A percentile compares a stretch with the other conserved stretches of the same genome.
Evolutionary conservation across 805 yeast genomes (phyloP).

Genomic region (Tetrapisispora taiwanensis): DNA sequence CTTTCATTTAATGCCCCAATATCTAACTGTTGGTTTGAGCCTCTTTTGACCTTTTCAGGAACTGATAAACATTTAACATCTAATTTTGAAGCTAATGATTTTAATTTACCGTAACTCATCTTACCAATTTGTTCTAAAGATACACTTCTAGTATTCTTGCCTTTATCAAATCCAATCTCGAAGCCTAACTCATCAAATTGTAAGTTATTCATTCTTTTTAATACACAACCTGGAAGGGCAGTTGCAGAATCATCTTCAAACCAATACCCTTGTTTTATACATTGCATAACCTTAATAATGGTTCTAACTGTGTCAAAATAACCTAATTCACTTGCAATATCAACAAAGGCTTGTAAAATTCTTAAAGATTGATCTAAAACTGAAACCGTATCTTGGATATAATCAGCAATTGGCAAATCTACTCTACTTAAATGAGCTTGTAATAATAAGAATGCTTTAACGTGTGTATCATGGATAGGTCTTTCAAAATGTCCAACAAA

Average conservation of each 20-base stretch:
- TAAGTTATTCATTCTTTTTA: slow-evolving; percentile 23
- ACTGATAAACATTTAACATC: slow-evolving; percentile 30
- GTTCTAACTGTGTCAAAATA: slow-evolving; percentile 50
- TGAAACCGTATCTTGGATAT: slow-evolving; percentile 84
- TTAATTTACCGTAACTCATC: slow-evolving; percentile 28
- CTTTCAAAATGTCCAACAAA: slow-evolving; percentile 45
- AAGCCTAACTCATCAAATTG: slow-evolving; percentile 18
- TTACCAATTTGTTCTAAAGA: slow-evolving; percentile 36
- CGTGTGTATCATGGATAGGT: slow-evolving; percentile 74
- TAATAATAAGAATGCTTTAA: slow-evolving; percentile 66
- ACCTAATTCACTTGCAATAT: slow-evolving; percentile 79
- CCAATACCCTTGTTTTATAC: slow-evolving; percentile 85
- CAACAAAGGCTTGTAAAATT: slow-evolving; percentile 85
- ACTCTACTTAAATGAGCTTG: slow-evolving; percentile 78
- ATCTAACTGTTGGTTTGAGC: neutral
- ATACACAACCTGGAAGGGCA: slow-evolving; percentile 30
- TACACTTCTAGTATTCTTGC: slow-evolving; percentile 9
- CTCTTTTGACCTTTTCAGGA: slow-evolving; percentile 17
- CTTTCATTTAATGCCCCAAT: slow-evolving; percentile 17
- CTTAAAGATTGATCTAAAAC: slow-evolving; percentile 92
- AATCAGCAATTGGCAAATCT: slow-evolving; percentile 89
- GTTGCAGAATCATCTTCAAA: slow-evolving; percentile 63
- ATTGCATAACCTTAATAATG: slow-evolving; percentile 64
- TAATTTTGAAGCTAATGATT: slow-evolving; percentile 9
- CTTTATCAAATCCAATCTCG: neutral